phyloP scores from a whole-genome alignment of 2,329 filamentous ascomycete genomes.

The Penicillium sp. region DNA sequence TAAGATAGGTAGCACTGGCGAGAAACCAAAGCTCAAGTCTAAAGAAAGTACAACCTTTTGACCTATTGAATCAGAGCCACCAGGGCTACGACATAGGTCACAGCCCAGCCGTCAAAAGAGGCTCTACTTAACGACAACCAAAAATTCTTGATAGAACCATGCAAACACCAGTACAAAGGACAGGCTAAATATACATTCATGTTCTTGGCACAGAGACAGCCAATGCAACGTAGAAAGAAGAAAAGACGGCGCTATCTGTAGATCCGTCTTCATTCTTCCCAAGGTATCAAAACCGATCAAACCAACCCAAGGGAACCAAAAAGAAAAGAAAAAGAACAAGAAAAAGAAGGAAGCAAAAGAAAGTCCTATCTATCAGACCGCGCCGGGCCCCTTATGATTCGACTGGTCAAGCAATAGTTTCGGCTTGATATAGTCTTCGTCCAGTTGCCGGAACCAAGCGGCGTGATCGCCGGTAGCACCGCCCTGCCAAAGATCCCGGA shows the following conservation, averaged over 20 bases:
- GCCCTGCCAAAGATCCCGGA: slow-evolving; percentile 76
- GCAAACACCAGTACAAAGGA: neutral
- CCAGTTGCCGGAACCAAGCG: slow-evolving; percentile 85
- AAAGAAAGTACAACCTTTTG: neutral
- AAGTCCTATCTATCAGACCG: slow-evolving; percentile 31
- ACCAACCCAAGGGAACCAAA: neutral
- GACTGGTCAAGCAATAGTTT: slow-evolving; percentile 77
- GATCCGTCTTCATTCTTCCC: neutral
- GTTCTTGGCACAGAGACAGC: slow-evolving; percentile 1
- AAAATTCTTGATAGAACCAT: neutral
- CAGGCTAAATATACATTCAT: slow-evolving; percentile 27
- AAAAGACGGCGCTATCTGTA: neutral
- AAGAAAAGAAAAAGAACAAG: neutral
- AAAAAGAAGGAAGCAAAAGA: neutral
- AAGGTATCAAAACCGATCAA: slow-evolving; percentile 9
- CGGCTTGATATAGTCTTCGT: slow-evolving; percentile 96
- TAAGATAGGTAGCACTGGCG: neutral
- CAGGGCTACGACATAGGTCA: neutral
- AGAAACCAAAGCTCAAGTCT: neutral
- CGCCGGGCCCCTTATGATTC: slow-evolving; percentile 44
- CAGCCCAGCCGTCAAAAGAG: neutral
- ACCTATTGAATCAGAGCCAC: neutral
- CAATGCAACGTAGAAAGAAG: neutral
- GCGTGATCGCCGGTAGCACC: slow-evolving; percentile 78
- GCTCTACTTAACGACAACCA: neutral